Evolutionary conservation across 2,329 filamentous ascomycete species (phyloP), one percentile per base, ranked within the genome.

Genomic region (Phialophora chinensis): DNA sequence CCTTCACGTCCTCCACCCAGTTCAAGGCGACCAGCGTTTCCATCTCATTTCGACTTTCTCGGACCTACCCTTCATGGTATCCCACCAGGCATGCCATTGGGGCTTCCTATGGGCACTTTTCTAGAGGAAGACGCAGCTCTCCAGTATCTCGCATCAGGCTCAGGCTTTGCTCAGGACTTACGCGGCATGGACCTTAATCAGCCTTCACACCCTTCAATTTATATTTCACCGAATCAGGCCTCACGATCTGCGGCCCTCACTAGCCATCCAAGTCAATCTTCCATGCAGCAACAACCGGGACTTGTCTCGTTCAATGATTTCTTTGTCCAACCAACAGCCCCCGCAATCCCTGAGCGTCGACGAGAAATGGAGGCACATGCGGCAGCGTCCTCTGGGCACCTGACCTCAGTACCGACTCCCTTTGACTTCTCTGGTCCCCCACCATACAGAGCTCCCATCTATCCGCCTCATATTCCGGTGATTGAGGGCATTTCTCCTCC

Each of bases 51-150:
- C 17, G 29, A 61, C 25, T 42, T 53, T 31, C 23, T 54, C 20
- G 59, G 29, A 29, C 23, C 27, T 11, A 14, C 14, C 12, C 20
- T 61, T 14, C 47, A 27, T 4, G 47, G 29, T 14, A 61, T 53
- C 6, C 31, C 59, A 17, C 47, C 47, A 10, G 23, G 59, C 2
- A 54, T 63, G 54, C 29, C 53, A 35, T 14, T 49, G 29, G 53
- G 25, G 17, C 53, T 55, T 8, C 53, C 53, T 8, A 35, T 55
- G 33, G 55, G 52, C 44, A 38, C 60, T 31, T 57, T 62, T 42
- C 65, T 63, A 60, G 59, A 66, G 49, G 68, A 70, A 53, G 62
- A 66, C 33, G 59, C 60, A 33, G 66, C 66, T 11, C 50, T 70
- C 33, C 52, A 63, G 14, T 70, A 70, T 57, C 66, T 66, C 14